Conservation (phyloP, 768 basidiomycete genomes). For the Amylocystis lapponica region DNA sequence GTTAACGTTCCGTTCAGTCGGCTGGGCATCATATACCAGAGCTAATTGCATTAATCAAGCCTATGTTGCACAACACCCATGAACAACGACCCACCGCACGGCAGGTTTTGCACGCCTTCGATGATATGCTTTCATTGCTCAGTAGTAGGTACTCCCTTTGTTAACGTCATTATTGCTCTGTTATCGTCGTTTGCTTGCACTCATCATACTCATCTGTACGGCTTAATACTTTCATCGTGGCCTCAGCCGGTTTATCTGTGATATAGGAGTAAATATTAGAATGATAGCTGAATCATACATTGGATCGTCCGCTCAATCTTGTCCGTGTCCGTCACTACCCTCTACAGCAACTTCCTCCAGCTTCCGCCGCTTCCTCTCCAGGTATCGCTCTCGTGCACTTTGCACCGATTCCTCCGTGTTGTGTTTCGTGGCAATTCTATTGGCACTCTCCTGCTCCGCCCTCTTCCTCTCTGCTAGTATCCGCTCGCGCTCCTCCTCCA, state of each 20-base stretch:
- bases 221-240: too few species aligned
- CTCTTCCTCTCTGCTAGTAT: conserved; percentile 48
- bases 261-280: background rate
- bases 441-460: conserved; percentile 58
- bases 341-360: conserved; percentile 39
- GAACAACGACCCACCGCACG: conserved; percentile 45
- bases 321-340: too few species aligned
- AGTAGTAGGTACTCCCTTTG: too few species aligned
- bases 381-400: conserved; percentile 68
- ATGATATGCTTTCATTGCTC: conserved; percentile 41
- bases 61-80: conserved; percentile 54
- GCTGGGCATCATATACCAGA: conserved; percentile 55
- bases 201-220: too few species aligned
- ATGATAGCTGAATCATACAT: background rate
- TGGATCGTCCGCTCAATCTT: too few species aligned
- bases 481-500: conserved; percentile 69
- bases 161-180: too few species aligned
- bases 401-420: conserved; percentile 72
- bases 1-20: conserved; percentile 30
- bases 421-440: conserved; percentile 62
- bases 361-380: conserved; percentile 74
- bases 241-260: too few species aligned
- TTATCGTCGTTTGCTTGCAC: too few species aligned
- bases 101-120: conserved; percentile 46
- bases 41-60: conserved; percentile 46